Base-by-base conservation (phyloP, 345 rosid species). In the Eucalyptus cloeziana region DNA sequence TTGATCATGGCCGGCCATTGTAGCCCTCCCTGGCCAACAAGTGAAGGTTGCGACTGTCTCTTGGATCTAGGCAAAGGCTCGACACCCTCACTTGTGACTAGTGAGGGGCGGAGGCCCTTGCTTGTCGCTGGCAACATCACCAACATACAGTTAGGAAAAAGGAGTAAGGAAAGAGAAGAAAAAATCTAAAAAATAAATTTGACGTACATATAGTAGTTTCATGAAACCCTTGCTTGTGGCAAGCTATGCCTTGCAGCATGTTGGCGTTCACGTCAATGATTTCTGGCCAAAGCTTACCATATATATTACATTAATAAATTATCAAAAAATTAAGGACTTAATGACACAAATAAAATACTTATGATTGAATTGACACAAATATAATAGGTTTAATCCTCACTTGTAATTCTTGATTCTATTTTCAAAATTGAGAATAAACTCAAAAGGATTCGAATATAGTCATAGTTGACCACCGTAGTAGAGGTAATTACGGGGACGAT, bases 161-260 rank as follows among this genome's bases (percentile, higher is more conserved):
- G 5, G 27, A 56, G 56, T 52, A 56, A 22, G 5, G 60, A 54
- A 54, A 37, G 37, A 37, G 37, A 37, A 37, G 37, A n/a, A 54
- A 54, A 54, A 54, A 6, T 8, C 22, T 22, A 0, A 17, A 52
- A 52, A 52, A 19, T 52, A 52, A 52, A 52, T 52, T 52, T 52
- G 58, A 52, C 0, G 0, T 19, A 52, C 0, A 7, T 52, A 19
- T 52, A 52, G 24, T 52, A 52, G 2, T 52, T 52, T 52, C 58
- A 19, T 0, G 0, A 52, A 52, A 52, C 24, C 58, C 25, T 21
- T 52, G 5, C 58, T 52, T 52, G 10, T 52, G 58, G 58, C 25
- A 0, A 52, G 5, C 1, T 52, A 3, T 52, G 10, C 4, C 24
- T 2, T 7, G 9, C 4, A 52, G 24, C 58, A 3, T 1, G 1